A percentile compares a stretch with the other conserved stretches of the same genome.
These are phyloP conservation scores for Vigna hirtella DNA, from an alignment of 306 rosid genomes.

Conservation along the genomic window DNA sequence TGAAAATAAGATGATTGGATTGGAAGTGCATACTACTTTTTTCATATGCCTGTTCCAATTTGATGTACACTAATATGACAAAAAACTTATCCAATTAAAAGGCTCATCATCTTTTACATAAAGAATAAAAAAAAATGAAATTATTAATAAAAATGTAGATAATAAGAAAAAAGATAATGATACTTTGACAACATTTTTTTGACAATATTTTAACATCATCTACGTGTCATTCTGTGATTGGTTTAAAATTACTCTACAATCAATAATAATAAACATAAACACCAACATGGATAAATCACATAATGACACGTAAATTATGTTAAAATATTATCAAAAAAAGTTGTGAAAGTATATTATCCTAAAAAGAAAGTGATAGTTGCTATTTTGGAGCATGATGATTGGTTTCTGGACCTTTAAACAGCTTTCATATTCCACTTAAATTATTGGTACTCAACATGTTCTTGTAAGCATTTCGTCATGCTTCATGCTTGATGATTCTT, in stretches of 20 bases:
- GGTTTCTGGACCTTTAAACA: neutral
- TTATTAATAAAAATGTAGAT: neutral
- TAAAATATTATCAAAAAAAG: too few relatives aligned
- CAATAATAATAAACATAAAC: too few relatives aligned
- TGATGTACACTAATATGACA: neutral
- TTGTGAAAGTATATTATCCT: too few relatives aligned
- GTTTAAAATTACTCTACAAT: too few relatives aligned
- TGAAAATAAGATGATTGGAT: neutral
- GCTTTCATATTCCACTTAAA: constrained; percentile 6
- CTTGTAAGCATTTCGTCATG: neutral
- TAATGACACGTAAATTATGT: too few relatives aligned
- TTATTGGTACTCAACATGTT: constrained; percentile 15
- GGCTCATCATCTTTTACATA: neutral
- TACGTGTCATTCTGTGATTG: too few relatives aligned
- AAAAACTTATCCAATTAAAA: neutral
- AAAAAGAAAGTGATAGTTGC: constrained; percentile 14
- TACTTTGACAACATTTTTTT: too few relatives aligned
- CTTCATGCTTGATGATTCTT: neutral
- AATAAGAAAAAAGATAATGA: neutral
- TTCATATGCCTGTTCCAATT: neutral
- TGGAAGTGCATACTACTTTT: neutral
- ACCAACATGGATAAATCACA: too few relatives aligned
- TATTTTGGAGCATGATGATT: neutral
- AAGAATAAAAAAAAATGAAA: neutral
- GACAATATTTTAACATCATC: too few relatives aligned